Percentiles rank a stretch among this genome's conserved stretches.
These are phyloP conservation scores for Kalanchoe fedtschenkoi DNA, from an alignment of 164 flowering plant species.

Conservation along the genomic window DNA sequence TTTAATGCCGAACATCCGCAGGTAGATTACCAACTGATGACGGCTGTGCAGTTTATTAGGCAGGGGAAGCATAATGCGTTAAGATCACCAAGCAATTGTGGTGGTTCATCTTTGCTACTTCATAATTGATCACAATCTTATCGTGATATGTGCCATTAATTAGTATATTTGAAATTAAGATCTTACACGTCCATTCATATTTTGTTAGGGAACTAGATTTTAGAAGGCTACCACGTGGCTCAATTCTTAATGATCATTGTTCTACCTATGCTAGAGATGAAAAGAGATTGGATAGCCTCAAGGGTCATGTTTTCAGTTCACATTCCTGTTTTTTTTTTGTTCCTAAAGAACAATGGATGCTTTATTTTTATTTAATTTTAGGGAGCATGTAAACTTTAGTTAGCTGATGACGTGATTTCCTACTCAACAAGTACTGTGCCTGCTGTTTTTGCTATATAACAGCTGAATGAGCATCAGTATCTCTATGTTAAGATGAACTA, in stretches of 20 bases:
- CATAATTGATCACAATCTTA: too few relatives aligned
- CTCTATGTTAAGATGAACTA: neutral
- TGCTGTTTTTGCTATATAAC: neutral
- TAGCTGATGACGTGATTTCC: neutral
- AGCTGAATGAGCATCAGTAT: neutral
- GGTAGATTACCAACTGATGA: slow-evolving; percentile 26
- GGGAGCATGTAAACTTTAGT: neutral
- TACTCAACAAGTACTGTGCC: neutral
- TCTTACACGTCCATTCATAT: too few relatives aligned
- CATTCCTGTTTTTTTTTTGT: neutral
- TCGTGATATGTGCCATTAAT: too few relatives aligned
- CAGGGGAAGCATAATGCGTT: neutral
- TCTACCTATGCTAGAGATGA: too few relatives aligned
- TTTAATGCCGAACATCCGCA: slow-evolving; percentile 93
- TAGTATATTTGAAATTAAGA: too few relatives aligned
- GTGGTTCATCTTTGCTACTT: too few relatives aligned
- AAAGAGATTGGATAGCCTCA: too few relatives aligned
- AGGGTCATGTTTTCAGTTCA: neutral
- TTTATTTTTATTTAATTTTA: neutral
- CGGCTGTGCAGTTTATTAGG: neutral
- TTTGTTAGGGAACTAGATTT: too few relatives aligned
- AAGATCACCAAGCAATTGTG: too few relatives aligned
- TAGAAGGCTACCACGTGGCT: too few relatives aligned
- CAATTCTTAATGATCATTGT: too few relatives aligned
- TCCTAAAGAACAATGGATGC: neutral